Percentiles rank a stretch among this genome's conserved stretches.
These are phyloP conservation scores for Mycena sp. DNA, from an alignment of 1,284 basidiomycete genomes.

Conservation along the genomic window DNA sequence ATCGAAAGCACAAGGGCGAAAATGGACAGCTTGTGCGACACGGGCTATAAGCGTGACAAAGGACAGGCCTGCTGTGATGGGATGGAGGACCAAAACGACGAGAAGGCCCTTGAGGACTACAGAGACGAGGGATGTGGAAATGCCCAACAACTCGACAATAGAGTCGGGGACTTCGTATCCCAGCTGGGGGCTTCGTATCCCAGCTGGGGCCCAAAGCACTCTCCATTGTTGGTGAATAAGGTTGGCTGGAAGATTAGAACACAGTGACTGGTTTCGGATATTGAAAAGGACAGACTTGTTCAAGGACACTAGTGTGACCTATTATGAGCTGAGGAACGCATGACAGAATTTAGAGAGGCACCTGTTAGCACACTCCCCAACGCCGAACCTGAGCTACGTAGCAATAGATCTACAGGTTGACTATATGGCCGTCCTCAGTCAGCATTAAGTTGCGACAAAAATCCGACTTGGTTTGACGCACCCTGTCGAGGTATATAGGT, in stretches of 20 bases:
- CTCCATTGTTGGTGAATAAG: no score
- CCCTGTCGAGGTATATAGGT: slow-evolving; percentile 64
- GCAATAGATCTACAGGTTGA: slow-evolving; percentile 60
- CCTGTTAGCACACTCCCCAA: slow-evolving; percentile 79
- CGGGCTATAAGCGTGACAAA: slow-evolving; percentile 62
- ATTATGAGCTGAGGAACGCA: no score
- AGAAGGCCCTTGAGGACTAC: slow-evolving; percentile 63
- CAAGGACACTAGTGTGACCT: no score
- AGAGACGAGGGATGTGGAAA: slow-evolving; percentile 54
- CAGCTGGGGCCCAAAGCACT: slow-evolving; percentile 69
- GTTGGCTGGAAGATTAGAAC: no score
- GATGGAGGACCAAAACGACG: slow-evolving; percentile 70
- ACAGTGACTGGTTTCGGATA: no score
- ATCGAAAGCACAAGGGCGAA: slow-evolving; percentile 66
- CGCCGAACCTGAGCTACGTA: slow-evolving; percentile 72
- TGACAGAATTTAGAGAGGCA: no score
- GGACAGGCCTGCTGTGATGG: slow-evolving; percentile 66
- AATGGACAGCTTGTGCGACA: slow-evolving; percentile 63
- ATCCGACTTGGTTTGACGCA: neutral
- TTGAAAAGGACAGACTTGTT: no score
- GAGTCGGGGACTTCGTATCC: slow-evolving; percentile 58
- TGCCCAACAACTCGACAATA: slow-evolving; percentile 52
- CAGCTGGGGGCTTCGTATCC: no score
- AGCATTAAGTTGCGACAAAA: no score
- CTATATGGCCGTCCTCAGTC: no score